Percentiles rank a stretch among this genome's conserved stretches.
These are phyloP conservation scores for Fusarium sp. DNA, from an alignment of 2,329 filamentous ascomycete genomes.

Conservation along the genomic window DNA sequence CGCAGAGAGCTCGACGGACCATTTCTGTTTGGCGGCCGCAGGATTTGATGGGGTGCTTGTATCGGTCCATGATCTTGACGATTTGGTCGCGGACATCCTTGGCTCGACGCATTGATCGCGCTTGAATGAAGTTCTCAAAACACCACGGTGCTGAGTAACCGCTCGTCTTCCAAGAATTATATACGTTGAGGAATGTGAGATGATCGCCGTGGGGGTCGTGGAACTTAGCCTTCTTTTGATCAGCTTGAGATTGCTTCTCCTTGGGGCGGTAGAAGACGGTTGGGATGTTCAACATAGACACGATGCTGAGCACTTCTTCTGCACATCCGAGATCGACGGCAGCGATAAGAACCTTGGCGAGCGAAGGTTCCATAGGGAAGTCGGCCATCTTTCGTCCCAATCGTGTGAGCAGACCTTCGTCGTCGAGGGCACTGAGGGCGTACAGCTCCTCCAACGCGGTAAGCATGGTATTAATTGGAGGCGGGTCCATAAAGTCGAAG, in stretches of 20 bases:
- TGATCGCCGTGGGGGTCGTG: constrained; percentile 96
- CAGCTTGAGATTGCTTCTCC: constrained; percentile 95
- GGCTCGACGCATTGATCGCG: constrained; percentile 85
- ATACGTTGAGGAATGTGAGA: constrained; percentile 93
- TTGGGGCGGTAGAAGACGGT: constrained; percentile 95
- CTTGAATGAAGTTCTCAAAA: constrained; percentile 97
- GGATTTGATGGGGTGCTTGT: constrained; percentile 83
- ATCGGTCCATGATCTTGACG: constrained; percentile 91
- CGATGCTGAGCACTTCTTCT: constrained; percentile 93
- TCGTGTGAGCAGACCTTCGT: constrained; percentile 92
- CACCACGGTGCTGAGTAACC: constrained; percentile 91
- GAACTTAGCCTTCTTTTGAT: constrained; percentile 98
- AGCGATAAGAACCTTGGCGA: constrained; percentile 90
- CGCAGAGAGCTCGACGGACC: constrained; percentile 89
- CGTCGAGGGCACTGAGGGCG: constrained; percentile 88
- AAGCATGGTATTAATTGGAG: constrained; percentile 97
- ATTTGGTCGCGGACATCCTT: constrained; percentile 94
- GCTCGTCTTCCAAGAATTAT: constrained; percentile 93
- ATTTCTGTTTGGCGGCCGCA: constrained; percentile 90
- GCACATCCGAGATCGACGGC: constrained; percentile 90
- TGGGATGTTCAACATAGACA: constrained; percentile 90
- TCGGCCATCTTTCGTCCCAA: constrained; percentile 97
- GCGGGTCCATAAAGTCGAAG: constrained; percentile 99
- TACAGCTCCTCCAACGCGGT: constrained; percentile 96
- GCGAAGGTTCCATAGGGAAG: constrained; percentile 95